Evolutionary conservation across 2,329 filamentous ascomycete species (phyloP).

Genomic region (Xylaria sp.): DNA sequence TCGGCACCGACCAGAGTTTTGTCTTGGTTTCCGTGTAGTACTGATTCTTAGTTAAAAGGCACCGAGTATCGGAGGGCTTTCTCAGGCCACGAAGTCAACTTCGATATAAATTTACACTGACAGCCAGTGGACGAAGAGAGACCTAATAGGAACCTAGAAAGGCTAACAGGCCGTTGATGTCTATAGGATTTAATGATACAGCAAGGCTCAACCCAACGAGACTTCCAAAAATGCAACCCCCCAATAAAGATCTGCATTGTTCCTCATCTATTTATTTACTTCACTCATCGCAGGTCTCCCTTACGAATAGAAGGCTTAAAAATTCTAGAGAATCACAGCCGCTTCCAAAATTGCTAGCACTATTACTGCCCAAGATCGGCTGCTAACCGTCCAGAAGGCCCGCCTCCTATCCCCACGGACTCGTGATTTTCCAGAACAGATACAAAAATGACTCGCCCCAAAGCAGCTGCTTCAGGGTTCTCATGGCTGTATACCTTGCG

Average conservation of each 20-base stretch:
- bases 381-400: not conserved
- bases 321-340: conserved; percentile 6
- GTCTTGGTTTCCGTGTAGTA: too few relatives aligned
- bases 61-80: not conserved
- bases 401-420: not conserved
- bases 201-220: not conserved
- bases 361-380: not conserved
- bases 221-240: conserved; percentile 2
- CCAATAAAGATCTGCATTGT: conserved; percentile 6
- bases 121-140: not conserved
- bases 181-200: not conserved
- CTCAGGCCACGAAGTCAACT: not conserved
- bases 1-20: too few relatives aligned
- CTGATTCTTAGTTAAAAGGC: too few relatives aligned
- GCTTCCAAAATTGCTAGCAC: conserved; percentile 13
- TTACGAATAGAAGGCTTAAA: conserved; percentile 4
- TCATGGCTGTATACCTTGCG: conserved; percentile 35
- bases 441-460: not conserved
- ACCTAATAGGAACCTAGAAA: not conserved
- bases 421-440: conserved; percentile 10
- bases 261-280: conserved; percentile 1
- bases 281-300: not conserved
- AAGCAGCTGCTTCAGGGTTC: not conserved
- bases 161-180: not conserved
- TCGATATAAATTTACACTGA: not conserved